A percentile compares a stretch with the other conserved stretches of the same genome.
Evolutionary conservation across 139 green algal genomes (phyloP).

Genomic region (Gonium pectorale): DNA sequence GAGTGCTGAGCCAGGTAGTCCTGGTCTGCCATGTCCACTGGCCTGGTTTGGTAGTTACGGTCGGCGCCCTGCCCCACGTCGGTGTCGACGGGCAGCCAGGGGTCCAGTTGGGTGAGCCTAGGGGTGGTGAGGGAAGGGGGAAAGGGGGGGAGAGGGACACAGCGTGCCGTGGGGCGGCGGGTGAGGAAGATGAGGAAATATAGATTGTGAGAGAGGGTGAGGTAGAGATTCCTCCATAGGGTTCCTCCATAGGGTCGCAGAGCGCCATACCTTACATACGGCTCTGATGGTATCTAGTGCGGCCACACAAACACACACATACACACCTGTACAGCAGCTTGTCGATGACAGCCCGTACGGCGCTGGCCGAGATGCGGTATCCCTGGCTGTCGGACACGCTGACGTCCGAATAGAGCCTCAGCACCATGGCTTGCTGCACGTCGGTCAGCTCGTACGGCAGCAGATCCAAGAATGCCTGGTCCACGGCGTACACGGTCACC

Average conservation of each 20-base stretch:
- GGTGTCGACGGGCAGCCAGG: constrained; percentile 52
- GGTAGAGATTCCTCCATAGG: no score
- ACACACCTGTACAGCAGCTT: constrained; percentile 2
- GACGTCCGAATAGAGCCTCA: not conserved
- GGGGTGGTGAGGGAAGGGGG: not conserved
- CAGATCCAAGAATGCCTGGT: constrained; percentile 69
- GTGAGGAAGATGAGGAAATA: no score
- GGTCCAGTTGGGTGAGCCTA: constrained; percentile 29
- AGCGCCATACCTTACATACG: no score
- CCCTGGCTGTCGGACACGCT: not conserved
- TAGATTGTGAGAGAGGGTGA: no score
- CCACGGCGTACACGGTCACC: constrained; percentile 66
- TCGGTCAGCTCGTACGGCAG: constrained; percentile 58
- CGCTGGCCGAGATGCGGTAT: constrained; percentile 31
- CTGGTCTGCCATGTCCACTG: not conserved
- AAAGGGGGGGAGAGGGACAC: not conserved
- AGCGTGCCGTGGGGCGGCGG: not conserved
- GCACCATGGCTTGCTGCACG: not conserved
- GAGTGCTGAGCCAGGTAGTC: not conserved
- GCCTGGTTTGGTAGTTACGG: no score
- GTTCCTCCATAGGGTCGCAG: no score
- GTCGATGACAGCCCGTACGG: constrained; percentile 30
- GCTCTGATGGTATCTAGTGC: no score
- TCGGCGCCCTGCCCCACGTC: not conserved
- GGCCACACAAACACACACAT: not conserved